phyloP scores from a whole-genome alignment of 208 protist genomes.

The Zelonia costaricensis region DNA sequence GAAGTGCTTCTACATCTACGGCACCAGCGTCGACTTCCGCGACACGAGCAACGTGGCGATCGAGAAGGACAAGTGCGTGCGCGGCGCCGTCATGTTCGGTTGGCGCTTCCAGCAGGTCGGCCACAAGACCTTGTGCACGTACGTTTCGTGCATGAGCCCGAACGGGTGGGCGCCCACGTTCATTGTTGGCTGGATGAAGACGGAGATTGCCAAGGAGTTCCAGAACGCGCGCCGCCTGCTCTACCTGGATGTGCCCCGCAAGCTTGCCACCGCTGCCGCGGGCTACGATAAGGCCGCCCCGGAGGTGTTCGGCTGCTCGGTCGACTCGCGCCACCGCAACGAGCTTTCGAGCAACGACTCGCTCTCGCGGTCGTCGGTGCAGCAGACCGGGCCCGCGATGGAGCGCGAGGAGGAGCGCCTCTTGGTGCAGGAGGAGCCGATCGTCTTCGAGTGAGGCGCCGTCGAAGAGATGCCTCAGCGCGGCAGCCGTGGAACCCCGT shows the following conservation, averaged over 20 bases:
- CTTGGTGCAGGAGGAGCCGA: slow-evolving; percentile 31
- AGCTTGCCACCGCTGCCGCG: slow-evolving; percentile 1
- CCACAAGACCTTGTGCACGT: slow-evolving; percentile 55
- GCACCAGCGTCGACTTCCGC: slow-evolving; percentile 68
- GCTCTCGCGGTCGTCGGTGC: slow-evolving; percentile 7
- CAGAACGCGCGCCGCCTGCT: slow-evolving; percentile 55
- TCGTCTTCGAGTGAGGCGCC: slow-evolving; percentile 28
- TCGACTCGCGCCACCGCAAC: slow-evolving; percentile 1
- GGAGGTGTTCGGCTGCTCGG: neutral
- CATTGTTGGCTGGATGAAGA: slow-evolving; percentile 86
- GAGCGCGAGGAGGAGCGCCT: slow-evolving; percentile 25
- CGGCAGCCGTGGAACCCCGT: no score
- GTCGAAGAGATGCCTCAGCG: neutral
- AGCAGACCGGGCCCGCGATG: slow-evolving; percentile 4
- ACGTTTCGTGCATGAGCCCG: slow-evolving; percentile 83
- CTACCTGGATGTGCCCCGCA: slow-evolving; percentile 39
- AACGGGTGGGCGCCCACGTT: slow-evolving; percentile 87
- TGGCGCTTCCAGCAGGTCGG: slow-evolving; percentile 61
- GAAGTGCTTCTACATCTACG: slow-evolving; percentile 77
- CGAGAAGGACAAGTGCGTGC: slow-evolving; percentile 41
- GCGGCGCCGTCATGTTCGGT: slow-evolving; percentile 53
- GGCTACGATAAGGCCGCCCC: neutral
- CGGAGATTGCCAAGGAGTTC: slow-evolving; percentile 80
- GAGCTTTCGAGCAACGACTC: slow-evolving; percentile 1
- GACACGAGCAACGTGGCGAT: slow-evolving; percentile 11